These are phyloP conservation scores for Bruguiera gymnorhiza DNA, from an alignment of 345 rosid genomes.

Conservation along the genomic window DNA sequence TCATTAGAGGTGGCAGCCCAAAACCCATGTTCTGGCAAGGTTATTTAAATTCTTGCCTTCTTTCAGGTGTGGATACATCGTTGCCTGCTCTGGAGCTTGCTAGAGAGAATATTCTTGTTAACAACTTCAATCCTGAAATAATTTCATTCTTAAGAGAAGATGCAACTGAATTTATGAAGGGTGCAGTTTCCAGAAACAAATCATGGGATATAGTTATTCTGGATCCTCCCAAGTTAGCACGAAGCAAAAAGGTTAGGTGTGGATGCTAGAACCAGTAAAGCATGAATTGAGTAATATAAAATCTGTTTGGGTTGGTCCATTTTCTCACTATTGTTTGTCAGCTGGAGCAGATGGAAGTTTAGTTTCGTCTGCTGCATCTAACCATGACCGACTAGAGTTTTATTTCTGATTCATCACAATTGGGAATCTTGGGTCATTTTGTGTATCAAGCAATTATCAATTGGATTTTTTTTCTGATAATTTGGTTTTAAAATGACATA, in stretches of 20 bases:
- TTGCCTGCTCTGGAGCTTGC: constrained; percentile 87
- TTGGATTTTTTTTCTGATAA: neutral
- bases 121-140: constrained; percentile 60
- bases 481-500: neutral
- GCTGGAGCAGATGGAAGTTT: neutral
- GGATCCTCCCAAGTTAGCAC: constrained; percentile 93
- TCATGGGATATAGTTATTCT: constrained; percentile 80
- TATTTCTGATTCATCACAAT: neutral
- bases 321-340: neutral
- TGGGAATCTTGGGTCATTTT: neutral
- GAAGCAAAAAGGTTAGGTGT: constrained; percentile 57
- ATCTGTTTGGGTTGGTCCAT: neutral
- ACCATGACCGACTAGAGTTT: neutral
- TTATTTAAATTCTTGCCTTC: constrained; percentile 2
- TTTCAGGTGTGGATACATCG: constrained; percentile 79
- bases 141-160: constrained; percentile 67
- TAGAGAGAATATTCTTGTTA: constrained; percentile 66
- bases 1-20: no score
- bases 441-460: neutral
- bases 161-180: constrained; percentile 73
- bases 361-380: neutral
- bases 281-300: no score
- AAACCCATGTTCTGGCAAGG: neutral
- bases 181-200: constrained; percentile 65
- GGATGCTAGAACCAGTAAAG: no score